Evolutionary conservation across 495 filamentous ascomycete species (phyloP), one percentile per base, ranked within the genome.

Genomic region (Patellaria atrata): DNA sequence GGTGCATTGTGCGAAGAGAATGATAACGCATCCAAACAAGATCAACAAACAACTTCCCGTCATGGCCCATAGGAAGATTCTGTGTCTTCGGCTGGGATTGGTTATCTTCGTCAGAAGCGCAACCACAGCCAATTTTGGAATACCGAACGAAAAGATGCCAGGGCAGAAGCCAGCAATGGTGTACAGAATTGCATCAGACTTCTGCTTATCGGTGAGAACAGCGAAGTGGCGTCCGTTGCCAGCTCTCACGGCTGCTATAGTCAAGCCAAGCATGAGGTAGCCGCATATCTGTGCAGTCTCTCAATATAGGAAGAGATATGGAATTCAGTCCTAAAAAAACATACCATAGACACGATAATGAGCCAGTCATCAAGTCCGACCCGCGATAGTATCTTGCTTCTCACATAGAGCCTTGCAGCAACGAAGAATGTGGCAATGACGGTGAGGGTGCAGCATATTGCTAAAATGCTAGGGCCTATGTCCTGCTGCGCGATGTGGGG

Each of bases 91-190:
- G 12, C 33, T 40, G 13, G 53, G 53, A 14, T 51, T 54, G 6
- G 52, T 27, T 19, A 56, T 45, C 3, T 52, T 42, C 6, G 30
- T 54, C 25, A 56, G 26, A 41, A 56, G 48, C 3, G 49, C 34
- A 2, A 50, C 42, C 9, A 56, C 51, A 2, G 53, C 53, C 11
- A 56, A 22, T 21, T 56, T 56, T 18, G 53, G 53, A 13, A 54
- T 13, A 9, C 6, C 33, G 22, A 37, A 37, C 6, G 33, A 37
- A 11, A 37, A 32, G 19, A 37, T 37, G 5, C 33, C 33, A 16
- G 33, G 33, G 22, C 33, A 37, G 15, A 37, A 37, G 10, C 33
- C 33, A 5, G 33, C 33, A 16, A 37, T 37, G 26, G 33, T 37
- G 33, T 7, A 37, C 22, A 35, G 5, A 9, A 37, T 37, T 20